phyloP scores from a whole-genome alignment of 768 basidiomycete genomes.

The Saitozyma podzolica region DNA sequence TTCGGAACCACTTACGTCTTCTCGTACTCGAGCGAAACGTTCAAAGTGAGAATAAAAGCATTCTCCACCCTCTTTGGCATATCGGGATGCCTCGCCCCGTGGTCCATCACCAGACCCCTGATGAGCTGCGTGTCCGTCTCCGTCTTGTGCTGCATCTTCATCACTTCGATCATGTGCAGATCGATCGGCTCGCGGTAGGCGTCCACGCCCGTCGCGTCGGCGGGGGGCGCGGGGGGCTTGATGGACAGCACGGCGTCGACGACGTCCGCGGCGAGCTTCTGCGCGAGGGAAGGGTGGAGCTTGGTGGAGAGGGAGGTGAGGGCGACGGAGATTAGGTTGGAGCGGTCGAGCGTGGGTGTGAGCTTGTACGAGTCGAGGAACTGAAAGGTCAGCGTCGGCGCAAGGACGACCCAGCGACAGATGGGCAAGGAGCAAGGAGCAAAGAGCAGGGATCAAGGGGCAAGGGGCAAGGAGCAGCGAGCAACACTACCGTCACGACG shows the following conservation, averaged over 20 bases:
- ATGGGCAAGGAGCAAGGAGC: too few relatives aligned
- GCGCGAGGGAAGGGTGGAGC: slow-evolving; percentile 75
- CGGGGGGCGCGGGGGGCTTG: slow-evolving; percentile 58
- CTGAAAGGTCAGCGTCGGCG: slow-evolving; percentile 55
- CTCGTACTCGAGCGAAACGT: slow-evolving; percentile 97
- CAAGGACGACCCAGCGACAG: too few relatives aligned
- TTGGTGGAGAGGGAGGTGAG: slow-evolving; percentile 96
- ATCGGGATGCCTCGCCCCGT: slow-evolving; percentile 95
- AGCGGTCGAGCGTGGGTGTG: slow-evolving; percentile 68
- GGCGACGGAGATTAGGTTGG: slow-evolving; percentile 88
- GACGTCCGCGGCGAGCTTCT: slow-evolving; percentile 83
- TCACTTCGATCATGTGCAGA: slow-evolving; percentile 98
- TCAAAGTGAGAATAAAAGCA: slow-evolving; percentile 89
- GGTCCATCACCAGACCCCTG: slow-evolving; percentile 93
- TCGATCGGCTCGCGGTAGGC: slow-evolving; percentile 85
- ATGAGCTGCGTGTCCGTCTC: slow-evolving; percentile 96
- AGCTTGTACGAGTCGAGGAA: slow-evolving; percentile 90
- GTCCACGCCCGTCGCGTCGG: slow-evolving; percentile 60
- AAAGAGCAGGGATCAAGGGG: too few relatives aligned
- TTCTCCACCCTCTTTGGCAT: slow-evolving; percentile 99
- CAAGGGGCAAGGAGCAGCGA: too few relatives aligned
- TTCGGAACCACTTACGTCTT: slow-evolving; percentile 74
- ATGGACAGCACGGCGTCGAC: slow-evolving; percentile 94
- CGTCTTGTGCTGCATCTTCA: slow-evolving; percentile 99
- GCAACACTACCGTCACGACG: too few relatives aligned